These are phyloP conservation scores for Malania oleifera DNA, from an alignment of 164 flowering plant species.

Conservation along the genomic window DNA sequence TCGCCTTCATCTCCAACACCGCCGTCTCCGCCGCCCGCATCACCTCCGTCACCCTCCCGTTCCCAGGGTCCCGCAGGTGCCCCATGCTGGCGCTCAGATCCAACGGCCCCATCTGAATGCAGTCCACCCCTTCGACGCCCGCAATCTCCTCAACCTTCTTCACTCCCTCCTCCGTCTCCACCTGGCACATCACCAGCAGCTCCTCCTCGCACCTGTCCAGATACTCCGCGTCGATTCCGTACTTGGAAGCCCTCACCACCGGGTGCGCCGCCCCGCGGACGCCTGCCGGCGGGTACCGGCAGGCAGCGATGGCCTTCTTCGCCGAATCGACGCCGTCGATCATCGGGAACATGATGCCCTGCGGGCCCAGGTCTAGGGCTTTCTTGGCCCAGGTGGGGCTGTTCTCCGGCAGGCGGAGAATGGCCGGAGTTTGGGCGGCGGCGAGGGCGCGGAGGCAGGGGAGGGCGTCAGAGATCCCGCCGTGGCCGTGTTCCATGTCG, in stretches of 20 bases:
- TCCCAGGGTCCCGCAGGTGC: constrained; percentile 84
- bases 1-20: constrained; percentile 36
- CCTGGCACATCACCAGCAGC: constrained; percentile 83
- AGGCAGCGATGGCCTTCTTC: constrained; percentile 61
- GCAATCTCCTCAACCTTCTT: constrained; percentile 69
- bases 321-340: constrained; percentile 56
- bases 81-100: constrained; percentile 90
- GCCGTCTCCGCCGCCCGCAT: constrained; percentile 63
- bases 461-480: constrained; percentile 69
- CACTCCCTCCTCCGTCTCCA: constrained; percentile 65
- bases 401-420: constrained; percentile 72
- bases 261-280: constrained; percentile 87
- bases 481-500: constrained; percentile 93
- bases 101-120: constrained; percentile 89
- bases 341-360: constrained; percentile 96
- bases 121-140: constrained; percentile 84
- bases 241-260: constrained; percentile 67
- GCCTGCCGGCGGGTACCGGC: constrained; percentile 75
- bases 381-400: constrained; percentile 78
- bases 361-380: constrained; percentile 90
- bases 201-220: constrained; percentile 57
- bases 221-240: constrained; percentile 78
- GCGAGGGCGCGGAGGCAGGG: constrained; percentile 71
- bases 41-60: constrained; percentile 71
- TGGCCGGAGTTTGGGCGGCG: constrained; percentile 56